Evolutionary conservation across 306 rosid genomes (phyloP), one percentile per base, ranked within the genome.

Genomic region (Nissolia schottii): DNA sequence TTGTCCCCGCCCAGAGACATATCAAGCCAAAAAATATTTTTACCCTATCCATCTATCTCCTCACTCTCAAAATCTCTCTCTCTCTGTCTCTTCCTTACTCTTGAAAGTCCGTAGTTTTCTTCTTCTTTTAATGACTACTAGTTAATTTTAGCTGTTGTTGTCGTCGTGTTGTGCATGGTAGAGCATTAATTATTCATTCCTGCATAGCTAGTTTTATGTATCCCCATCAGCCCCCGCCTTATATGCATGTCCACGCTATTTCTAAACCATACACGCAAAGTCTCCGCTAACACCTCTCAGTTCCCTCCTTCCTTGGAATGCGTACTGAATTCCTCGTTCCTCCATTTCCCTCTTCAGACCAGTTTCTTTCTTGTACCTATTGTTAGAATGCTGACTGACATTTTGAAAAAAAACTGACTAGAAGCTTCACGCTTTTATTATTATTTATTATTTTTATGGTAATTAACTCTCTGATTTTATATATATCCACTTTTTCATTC

Each of bases 251-350:
- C 0, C 1, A n/a, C 7, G 32, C 8, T 34, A 15, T 34, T 59
- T 80, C 63, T 73, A 23, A 14, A 29, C 89, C 92, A 60, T 23
- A n/a, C n/a, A n/a, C n/a, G 67, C 62, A 71, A 34, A 37, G 1
- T 37, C 32, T 46, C 64, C 77, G 70, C 6, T 3, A 61, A 34
- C 29, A 3, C 29, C 80, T 80, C 80, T 37, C 3, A n/a, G 18
- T 51, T 15, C 15, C 64, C 40, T 37, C 19, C 35, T 74, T 64
- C 87, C 90, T 78, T 29, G 14, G 49, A 58, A 66, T 68, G 65
- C 84, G 84, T 37, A 3, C 79, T 68, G n/a, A n/a, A n/a, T n/a
- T 83, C 86, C 84, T 78, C 81, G 63, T 23, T 22, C 68, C 4
- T 16, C 20, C 15, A 3, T 14, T 27, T 73, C 51, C 23, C 3